Evolutionary conservation across 345 rosid species (phyloP).

Genomic region (Leavenworthia alabamica): DNA sequence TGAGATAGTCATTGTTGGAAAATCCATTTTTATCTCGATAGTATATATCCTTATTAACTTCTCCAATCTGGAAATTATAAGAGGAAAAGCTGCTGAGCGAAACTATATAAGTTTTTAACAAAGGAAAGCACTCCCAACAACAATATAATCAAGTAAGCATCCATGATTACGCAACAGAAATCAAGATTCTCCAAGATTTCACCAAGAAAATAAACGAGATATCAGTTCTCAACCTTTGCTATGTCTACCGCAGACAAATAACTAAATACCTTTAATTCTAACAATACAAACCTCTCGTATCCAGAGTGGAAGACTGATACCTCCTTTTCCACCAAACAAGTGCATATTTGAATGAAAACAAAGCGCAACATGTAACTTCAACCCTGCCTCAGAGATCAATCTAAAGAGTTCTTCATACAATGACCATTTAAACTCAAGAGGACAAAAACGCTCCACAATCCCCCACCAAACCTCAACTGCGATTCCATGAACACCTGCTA

Average conservation of each 20-base stretch:
- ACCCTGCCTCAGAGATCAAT: conserved; percentile 45
- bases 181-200: neutral
- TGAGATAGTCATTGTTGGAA: conserved; percentile 59
- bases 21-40: conserved; percentile 49
- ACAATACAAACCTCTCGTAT: conserved; percentile 47
- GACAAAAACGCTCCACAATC: conserved; percentile 53
- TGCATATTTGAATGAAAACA: conserved; percentile 54
- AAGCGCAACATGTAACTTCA: conserved; percentile 56
- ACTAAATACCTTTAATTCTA: conserved; percentile 20
- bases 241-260: conserved; percentile 3
- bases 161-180: neutral
- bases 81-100: neutral
- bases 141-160: neutral
- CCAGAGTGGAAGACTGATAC: conserved; percentile 61
- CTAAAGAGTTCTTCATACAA: conserved; percentile 56
- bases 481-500: conserved; percentile 68
- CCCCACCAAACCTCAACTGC: conserved; percentile 79
- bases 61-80: conserved; percentile 43
- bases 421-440: conserved; percentile 54
- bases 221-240: conserved; percentile 5
- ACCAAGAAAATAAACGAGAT: neutral
- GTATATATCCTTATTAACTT: conserved; percentile 50
- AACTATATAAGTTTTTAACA: neutral
- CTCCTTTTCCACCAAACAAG: conserved; percentile 38
- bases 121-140: neutral